These are phyloP conservation scores for Phytophthora kernoviae DNA, from an alignment of 352 stramenopile species.

Conservation along the genomic window DNA sequence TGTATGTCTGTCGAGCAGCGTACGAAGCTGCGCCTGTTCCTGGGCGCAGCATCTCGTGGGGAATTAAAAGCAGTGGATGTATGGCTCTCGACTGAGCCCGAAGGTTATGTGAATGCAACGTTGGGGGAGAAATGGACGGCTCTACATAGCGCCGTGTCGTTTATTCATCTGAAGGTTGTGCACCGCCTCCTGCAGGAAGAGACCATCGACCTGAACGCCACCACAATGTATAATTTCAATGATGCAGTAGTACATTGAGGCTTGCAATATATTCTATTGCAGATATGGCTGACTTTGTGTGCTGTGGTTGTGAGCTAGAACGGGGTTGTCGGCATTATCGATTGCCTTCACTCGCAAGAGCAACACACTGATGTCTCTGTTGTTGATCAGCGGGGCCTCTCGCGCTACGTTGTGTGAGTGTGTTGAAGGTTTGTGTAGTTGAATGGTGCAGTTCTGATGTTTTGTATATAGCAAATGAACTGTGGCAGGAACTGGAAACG, in stretches of 20 bases:
- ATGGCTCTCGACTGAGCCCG: constrained; percentile 32
- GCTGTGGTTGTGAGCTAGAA: constrained; percentile 25
- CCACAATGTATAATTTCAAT: constrained; percentile 51
- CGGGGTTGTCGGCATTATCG: constrained; percentile 57
- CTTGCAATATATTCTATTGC: background rate
- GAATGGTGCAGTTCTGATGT: background rate
- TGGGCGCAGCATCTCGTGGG: constrained; percentile 52
- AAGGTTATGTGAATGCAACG: constrained; percentile 57
- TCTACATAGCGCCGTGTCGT: constrained; percentile 67
- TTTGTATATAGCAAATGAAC: constrained; percentile 9
- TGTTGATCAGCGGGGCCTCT: constrained; percentile 60
- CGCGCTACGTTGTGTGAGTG: constrained; percentile 46
- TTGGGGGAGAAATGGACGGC: constrained; percentile 73
- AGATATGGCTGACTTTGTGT: background rate
- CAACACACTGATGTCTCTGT: constrained; percentile 44
- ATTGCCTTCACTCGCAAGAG: constrained; percentile 55
- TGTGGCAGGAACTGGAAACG: constrained; percentile 25
- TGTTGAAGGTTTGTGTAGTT: background rate
- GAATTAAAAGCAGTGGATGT: constrained; percentile 42
- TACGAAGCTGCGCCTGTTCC: constrained; percentile 38
- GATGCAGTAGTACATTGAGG: background rate
- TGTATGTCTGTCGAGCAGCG: background rate
- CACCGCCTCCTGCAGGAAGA: constrained; percentile 42
- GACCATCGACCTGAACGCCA: constrained; percentile 58
- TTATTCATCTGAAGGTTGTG: constrained; percentile 48